Percentiles rank a stretch among this genome's conserved stretches.
These are phyloP conservation scores for Neonectria neomacrospora DNA, from an alignment of 2,329 filamentous ascomycete genomes.

Conservation along the genomic window DNA sequence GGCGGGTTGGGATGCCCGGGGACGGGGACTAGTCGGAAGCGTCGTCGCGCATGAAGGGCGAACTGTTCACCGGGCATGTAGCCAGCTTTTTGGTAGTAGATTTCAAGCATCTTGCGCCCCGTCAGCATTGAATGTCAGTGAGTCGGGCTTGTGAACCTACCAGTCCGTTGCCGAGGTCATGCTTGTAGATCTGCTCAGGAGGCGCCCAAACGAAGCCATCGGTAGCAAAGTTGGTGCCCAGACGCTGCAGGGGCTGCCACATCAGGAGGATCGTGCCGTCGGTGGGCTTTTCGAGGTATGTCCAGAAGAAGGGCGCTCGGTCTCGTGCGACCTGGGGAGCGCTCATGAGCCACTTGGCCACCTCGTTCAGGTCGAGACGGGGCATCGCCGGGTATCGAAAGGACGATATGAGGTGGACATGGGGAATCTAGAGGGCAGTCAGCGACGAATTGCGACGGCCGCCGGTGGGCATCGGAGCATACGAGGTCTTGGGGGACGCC, in stretches of 20 bases:
- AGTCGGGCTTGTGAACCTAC: slow-evolving; percentile 52
- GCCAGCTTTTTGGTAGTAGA: slow-evolving; percentile 84
- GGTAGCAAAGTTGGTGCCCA: slow-evolving; percentile 81
- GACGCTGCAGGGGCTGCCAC: slow-evolving; percentile 83
- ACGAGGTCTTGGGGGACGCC: slow-evolving; percentile 57
- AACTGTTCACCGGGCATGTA: slow-evolving; percentile 80
- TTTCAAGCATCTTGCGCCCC: slow-evolving; percentile 78
- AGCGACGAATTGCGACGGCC: slow-evolving; percentile 28
- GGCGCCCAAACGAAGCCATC: slow-evolving; percentile 95
- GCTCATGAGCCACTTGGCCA: slow-evolving; percentile 83
- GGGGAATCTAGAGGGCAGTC: slow-evolving; percentile 71
- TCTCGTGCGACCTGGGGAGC: slow-evolving; percentile 89
- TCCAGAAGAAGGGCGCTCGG: slow-evolving; percentile 90
- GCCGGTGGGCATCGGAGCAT: slow-evolving; percentile 34
- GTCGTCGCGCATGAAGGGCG: slow-evolving; percentile 81
- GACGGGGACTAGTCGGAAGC: slow-evolving; percentile 84
- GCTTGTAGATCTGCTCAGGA: slow-evolving; percentile 79
- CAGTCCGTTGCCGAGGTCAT: slow-evolving; percentile 73
- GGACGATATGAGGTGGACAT: slow-evolving; percentile 89
- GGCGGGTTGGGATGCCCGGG: slow-evolving; percentile 77
- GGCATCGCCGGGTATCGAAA: slow-evolving; percentile 81
- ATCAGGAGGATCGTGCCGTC: slow-evolving; percentile 86
- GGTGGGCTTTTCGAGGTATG: slow-evolving; percentile 83
- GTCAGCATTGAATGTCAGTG: slow-evolving; percentile 27
- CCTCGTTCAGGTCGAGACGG: slow-evolving; percentile 77